These are phyloP conservation scores for Daldinia concentrica DNA, from an alignment of 495 filamentous ascomycete species.

Conservation along the genomic window DNA sequence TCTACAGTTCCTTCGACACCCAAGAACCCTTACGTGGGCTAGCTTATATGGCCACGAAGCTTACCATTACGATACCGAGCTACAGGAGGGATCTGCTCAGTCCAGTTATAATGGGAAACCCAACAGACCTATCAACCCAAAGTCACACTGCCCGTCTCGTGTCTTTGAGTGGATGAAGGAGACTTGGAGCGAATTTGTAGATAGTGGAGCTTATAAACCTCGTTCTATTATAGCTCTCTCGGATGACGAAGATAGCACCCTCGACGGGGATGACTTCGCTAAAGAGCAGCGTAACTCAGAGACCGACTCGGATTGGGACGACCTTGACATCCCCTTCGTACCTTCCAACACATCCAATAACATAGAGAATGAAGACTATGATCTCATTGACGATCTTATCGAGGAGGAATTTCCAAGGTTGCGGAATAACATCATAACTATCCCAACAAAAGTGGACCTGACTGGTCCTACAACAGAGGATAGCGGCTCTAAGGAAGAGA, in stretches of 20 bases:
- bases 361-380: slow-evolving; percentile 7
- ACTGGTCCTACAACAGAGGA: not conserved
- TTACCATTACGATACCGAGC: slow-evolving; percentile 35
- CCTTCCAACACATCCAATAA: not conserved
- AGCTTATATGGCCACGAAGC: not conserved
- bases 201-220: slow-evolving; percentile 7
- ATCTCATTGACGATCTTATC: slow-evolving; percentile 33
- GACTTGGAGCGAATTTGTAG: slow-evolving; percentile 30
- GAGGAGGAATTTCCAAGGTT: slow-evolving; percentile 30
- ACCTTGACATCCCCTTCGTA: slow-evolving; percentile 13
- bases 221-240: slow-evolving; percentile 4
- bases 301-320: slow-evolving; percentile 37
- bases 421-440: not conserved
- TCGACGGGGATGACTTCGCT: not conserved
- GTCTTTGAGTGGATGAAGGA: slow-evolving; percentile 29
- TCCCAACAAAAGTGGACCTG: not conserved
- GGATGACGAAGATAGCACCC: not conserved
- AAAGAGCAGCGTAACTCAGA: not conserved
- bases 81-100: slow-evolving; percentile 8
- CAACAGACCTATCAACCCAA: not conserved
- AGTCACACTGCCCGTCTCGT: not conserved
- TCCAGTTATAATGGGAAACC: not conserved
- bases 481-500: not conserved
- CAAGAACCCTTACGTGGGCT: slow-evolving; percentile 29
- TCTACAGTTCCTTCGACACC: slow-evolving; percentile 29